phyloP scores from a whole-genome alignment of 2,329 filamentous ascomycete species.

The Eurotiales sp. region DNA sequence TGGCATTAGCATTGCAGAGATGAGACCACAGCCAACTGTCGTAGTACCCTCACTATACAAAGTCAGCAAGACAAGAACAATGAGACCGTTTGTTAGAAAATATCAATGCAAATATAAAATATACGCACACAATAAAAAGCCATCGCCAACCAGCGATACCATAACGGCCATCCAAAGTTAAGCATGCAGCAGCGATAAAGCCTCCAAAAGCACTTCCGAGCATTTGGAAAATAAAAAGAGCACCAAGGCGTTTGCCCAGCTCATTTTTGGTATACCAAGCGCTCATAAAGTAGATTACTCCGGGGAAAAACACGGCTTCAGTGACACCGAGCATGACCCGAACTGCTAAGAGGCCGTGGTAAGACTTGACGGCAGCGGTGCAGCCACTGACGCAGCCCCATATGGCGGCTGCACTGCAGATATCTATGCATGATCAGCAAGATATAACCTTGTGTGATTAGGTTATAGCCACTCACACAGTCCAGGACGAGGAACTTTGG shows the following conservation, averaged over 20 bases:
- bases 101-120: no score
- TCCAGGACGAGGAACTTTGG: background rate
- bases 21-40: slow-evolving; percentile 33
- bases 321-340: slow-evolving; percentile 55
- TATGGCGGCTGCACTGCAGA: background rate
- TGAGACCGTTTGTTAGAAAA: no score
- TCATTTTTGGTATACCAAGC: slow-evolving; percentile 59
- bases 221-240: slow-evolving; percentile 44
- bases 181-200: slow-evolving; percentile 34
- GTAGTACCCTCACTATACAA: slow-evolving; percentile 31
- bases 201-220: slow-evolving; percentile 42
- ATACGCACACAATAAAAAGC: slow-evolving; percentile 28
- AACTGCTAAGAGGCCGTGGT: slow-evolving; percentile 1
- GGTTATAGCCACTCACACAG: background rate
- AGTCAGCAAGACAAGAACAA: no score
- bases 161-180: slow-evolving; percentile 27
- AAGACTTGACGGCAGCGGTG: slow-evolving; percentile 3
- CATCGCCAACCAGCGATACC: slow-evolving; percentile 38
- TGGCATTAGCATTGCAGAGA: slow-evolving; percentile 32
- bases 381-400: slow-evolving; percentile 6
- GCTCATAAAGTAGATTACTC: slow-evolving; percentile 62
- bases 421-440: background rate
- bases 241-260: slow-evolving; percentile 19
- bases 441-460: no score
- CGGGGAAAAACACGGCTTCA: slow-evolving; percentile 62